Percentiles rank a stretch among this genome's conserved stretches.
Conservation (phyloP, 495 filamentous ascomycete genomes). For the Usnea hakonensis region DNA sequence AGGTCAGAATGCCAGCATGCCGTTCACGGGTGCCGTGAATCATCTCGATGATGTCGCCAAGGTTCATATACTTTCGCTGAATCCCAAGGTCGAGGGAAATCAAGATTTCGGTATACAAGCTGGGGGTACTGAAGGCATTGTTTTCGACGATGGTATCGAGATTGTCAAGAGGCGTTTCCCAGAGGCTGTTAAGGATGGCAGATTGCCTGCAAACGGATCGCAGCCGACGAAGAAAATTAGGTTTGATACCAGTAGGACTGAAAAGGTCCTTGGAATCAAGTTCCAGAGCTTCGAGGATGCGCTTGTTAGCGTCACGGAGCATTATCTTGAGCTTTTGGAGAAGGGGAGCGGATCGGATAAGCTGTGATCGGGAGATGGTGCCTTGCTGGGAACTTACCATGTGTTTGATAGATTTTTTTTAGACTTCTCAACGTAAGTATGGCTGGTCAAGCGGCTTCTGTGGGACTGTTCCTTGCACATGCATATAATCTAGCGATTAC, state of each 20-base stretch:
- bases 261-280: constrained; percentile 37
- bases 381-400: too few species aligned
- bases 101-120: constrained; percentile 28
- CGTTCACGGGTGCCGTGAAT: constrained; percentile 31
- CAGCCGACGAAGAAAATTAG: constrained; percentile 29
- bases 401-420: too few species aligned
- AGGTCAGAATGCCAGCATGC: background rate
- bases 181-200: constrained; percentile 31
- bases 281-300: constrained; percentile 39
- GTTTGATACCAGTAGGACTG: constrained; percentile 37
- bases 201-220: constrained; percentile 29
- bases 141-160: constrained; percentile 35
- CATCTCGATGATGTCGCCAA: constrained; percentile 39
- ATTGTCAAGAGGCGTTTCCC: constrained; percentile 33
- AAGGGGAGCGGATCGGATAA: constrained; percentile 2
- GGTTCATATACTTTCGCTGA: constrained; percentile 35
- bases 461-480: too few species aligned
- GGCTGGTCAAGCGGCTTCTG: too few species aligned
- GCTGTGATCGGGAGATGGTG: background rate
- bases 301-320: constrained; percentile 34
- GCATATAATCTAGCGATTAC: too few species aligned
- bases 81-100: constrained; percentile 32
- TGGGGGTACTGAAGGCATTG: constrained; percentile 18
- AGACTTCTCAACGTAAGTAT: too few species aligned
- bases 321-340: constrained; percentile 22